Percentiles rank a stretch among this genome's conserved stretches.
phyloP scores from a whole-genome alignment of 2,329 filamentous ascomycete species.

The Aschersonia sp. region DNA sequence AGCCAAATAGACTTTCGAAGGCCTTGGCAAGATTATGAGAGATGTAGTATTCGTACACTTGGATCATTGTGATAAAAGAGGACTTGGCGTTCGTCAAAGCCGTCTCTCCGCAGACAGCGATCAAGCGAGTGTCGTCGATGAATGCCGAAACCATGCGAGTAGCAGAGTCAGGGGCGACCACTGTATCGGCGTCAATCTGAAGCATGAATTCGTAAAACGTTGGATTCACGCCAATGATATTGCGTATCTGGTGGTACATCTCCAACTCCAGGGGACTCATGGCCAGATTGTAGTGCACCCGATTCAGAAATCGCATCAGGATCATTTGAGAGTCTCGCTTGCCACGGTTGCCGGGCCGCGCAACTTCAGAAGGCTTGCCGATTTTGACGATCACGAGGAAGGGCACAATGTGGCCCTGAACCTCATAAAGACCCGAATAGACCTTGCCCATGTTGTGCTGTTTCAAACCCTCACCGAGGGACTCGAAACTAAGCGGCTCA shows the following conservation, averaged over 20 bases:
- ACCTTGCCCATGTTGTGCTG: constrained; percentile 99
- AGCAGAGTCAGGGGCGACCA: constrained; percentile 77
- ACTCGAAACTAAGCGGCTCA: constrained; percentile 91
- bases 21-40: constrained; percentile 95
- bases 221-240: constrained; percentile 96
- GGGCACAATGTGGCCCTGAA: constrained; percentile 93
- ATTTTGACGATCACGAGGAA: constrained; percentile 96
- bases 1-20: constrained; percentile 93
- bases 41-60: constrained; percentile 99
- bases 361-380: constrained; percentile 92
- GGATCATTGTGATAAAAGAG: constrained; percentile 96
- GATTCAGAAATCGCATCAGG: constrained; percentile 97
- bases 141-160: constrained; percentile 88
- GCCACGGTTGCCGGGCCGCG: constrained; percentile 89
- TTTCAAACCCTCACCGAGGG: constrained; percentile 85
- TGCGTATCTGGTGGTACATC: constrained; percentile 96
- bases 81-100: constrained; percentile 83
- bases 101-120: constrained; percentile 90
- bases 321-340: constrained; percentile 99
- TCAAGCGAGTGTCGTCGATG: constrained; percentile 81
- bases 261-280: constrained; percentile 97
- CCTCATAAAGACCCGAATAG: constrained; percentile 94
- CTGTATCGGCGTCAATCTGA: constrained; percentile 94
- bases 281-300: constrained; percentile 89
- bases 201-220: constrained; percentile 96